Evolutionary conservation across 176 grass and related monocot species (phyloP).

Genomic region (Oryza coarctata): DNA sequence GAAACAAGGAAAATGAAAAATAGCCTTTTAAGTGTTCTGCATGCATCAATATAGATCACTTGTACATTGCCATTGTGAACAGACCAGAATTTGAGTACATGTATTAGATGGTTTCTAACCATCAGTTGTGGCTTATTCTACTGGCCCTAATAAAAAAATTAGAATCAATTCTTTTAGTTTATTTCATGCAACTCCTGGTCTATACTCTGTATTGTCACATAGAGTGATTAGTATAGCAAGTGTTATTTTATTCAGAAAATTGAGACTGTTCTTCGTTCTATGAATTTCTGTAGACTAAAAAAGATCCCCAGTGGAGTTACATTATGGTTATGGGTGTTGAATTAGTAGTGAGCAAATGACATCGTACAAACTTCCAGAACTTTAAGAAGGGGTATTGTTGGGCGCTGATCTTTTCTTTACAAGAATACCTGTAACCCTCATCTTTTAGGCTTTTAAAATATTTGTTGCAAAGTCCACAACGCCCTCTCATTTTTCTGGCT

Average conservation of each 20-base stretch:
- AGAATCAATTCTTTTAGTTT: background rate
- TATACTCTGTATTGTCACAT: background rate
- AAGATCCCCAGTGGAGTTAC: background rate
- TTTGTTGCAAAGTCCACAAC: background rate
- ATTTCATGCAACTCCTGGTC: background rate
- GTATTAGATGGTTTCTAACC: slow-evolving; percentile 18
- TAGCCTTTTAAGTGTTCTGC: slow-evolving; percentile 7
- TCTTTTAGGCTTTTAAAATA: slow-evolving; percentile 8
- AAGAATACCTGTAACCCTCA: background rate
- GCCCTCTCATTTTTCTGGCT: background rate
- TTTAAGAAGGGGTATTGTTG: background rate
- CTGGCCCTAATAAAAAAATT: background rate
- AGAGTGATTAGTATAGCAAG: background rate
- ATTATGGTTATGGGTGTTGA: background rate
- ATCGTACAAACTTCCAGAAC: background rate
- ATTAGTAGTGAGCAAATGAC: background rate
- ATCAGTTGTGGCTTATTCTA: slow-evolving; percentile 6
- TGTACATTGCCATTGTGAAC: background rate
- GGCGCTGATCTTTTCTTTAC: background rate
- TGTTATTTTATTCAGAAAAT: background rate
- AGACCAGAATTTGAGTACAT: slow-evolving; percentile 11
- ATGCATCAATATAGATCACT: background rate
- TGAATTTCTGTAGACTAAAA: background rate
- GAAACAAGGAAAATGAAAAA: too few species aligned
- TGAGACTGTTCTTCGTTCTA: background rate